Evolutionary conservation across 2,329 filamentous ascomycete genomes (phyloP).

Genomic region (Curvularia hawaiiensis): DNA sequence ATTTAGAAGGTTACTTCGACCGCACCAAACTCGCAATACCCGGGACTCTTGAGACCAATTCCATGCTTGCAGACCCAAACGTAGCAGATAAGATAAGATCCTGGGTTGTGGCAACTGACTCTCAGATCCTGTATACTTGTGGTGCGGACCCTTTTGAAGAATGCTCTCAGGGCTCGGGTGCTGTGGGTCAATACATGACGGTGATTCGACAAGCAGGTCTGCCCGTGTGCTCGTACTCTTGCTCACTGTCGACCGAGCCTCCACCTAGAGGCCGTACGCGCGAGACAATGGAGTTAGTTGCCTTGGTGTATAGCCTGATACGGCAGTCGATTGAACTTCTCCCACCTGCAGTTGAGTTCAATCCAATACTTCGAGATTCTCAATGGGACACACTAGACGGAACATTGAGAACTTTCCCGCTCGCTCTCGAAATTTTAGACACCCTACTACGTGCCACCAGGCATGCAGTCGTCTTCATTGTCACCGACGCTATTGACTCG

Average conservation of each 20-base stretch:
- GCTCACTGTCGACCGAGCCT: no score
- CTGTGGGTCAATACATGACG: neutral
- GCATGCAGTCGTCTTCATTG: neutral
- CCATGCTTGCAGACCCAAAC: neutral
- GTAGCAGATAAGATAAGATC: neutral
- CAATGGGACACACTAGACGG: neutral
- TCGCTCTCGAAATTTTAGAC: neutral
- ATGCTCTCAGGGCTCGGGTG: neutral
- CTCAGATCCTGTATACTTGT: neutral
- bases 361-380: neutral
- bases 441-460: neutral
- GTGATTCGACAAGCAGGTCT: no score
- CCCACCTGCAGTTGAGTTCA: no score
- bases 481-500: neutral
- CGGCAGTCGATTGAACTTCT: no score
- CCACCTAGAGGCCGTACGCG: no score
- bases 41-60: neutral
- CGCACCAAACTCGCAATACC: neutral
- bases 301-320: no score
- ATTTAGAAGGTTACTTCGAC: neutral
- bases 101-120: neutral
- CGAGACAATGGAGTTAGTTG: no score
- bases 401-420: neutral
- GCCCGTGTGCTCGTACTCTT: no score
- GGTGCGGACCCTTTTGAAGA: neutral